These are phyloP conservation scores for Metschnikowia sp. DNA, from an alignment of 805 yeast species.

Conservation along the genomic window DNA sequence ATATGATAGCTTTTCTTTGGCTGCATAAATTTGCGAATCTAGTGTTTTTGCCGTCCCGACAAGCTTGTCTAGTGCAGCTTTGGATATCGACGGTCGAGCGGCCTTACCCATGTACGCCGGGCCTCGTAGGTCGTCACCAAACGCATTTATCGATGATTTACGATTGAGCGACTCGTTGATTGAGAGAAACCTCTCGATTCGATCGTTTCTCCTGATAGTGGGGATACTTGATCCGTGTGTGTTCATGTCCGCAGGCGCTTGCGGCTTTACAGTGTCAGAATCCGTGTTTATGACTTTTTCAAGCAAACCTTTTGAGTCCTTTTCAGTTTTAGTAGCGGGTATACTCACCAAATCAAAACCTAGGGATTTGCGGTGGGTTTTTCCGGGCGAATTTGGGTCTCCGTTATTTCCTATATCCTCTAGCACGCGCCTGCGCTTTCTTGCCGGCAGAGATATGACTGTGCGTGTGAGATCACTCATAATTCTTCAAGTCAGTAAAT, in stretches of 20 bases:
- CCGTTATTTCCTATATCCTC: slow-evolving; percentile 13
- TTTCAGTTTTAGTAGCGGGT: neutral
- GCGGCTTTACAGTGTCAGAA: neutral
- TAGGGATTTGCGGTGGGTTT: slow-evolving; percentile 19
- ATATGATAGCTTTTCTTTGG: slow-evolving; percentile 2
- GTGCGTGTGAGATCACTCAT: neutral
- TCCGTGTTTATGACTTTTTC: neutral
- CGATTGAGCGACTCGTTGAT: slow-evolving; percentile 15
- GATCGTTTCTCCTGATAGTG: slow-evolving; percentile 9
- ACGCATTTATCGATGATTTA: slow-evolving; percentile 6
- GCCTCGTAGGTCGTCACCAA: neutral
- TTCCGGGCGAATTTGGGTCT: slow-evolving; percentile 13
- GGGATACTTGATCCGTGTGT: slow-evolving; percentile 14
- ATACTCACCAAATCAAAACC: slow-evolving; percentile 22
- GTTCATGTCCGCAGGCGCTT: slow-evolving; percentile 2
- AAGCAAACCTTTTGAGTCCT: neutral
- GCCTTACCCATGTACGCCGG: neutral
- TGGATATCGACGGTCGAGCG: neutral
- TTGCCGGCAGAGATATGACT: slow-evolving; percentile 4
- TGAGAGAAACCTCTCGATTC: slow-evolving; percentile 11
- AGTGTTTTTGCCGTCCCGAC: slow-evolving; percentile 16
- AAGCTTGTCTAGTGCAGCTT: slow-evolving; percentile 8
- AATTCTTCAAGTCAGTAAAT: neutral
- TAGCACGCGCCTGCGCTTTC: slow-evolving; percentile 19
- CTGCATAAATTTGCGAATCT: slow-evolving; percentile 20